phyloP scores from a whole-genome alignment of 1,284 basidiomycete genomes.

The Irpex sp. region DNA sequence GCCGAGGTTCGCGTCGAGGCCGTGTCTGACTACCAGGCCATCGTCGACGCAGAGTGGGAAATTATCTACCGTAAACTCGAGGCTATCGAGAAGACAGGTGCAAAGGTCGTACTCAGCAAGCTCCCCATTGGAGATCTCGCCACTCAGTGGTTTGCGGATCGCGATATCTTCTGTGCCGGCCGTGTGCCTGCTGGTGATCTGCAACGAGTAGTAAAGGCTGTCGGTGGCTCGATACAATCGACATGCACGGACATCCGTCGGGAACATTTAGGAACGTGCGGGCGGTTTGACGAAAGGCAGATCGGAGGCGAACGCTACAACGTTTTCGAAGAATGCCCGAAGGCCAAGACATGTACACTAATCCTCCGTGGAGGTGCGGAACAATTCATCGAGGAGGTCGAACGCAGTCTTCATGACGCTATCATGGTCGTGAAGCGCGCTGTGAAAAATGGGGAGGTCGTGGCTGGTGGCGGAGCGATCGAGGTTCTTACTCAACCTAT shows the following conservation, averaged over 20 bases:
- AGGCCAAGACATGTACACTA: constrained; percentile 98
- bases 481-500: constrained; percentile 54
- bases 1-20: constrained; percentile 97
- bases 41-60: constrained; percentile 99
- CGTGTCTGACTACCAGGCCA: constrained; percentile 97
- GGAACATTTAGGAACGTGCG: constrained; percentile 92
- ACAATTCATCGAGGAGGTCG: constrained; percentile 98
- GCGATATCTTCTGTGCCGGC: constrained; percentile 98
- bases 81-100: constrained; percentile 94
- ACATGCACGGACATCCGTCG: constrained; percentile 90
- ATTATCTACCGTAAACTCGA: constrained; percentile 99
- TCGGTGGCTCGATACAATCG: constrained; percentile 92
- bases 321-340: constrained; percentile 88
- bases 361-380: constrained; percentile 95
- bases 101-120: constrained; percentile 97
- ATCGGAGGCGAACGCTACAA: constrained; percentile 98
- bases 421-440: constrained; percentile 99
- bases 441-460: constrained; percentile 92
- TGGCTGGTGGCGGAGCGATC: constrained; percentile 95
- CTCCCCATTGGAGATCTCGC: constrained; percentile 98
- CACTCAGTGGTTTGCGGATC: constrained; percentile 99
- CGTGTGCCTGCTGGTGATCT: constrained; percentile 90
- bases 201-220: constrained; percentile 92
- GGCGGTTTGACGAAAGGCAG: constrained; percentile 89
- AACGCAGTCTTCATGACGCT: constrained; percentile 95